Conservation (phyloP, 1,284 basidiomycete genomes). For the Wolfiporia cocos region DNA sequence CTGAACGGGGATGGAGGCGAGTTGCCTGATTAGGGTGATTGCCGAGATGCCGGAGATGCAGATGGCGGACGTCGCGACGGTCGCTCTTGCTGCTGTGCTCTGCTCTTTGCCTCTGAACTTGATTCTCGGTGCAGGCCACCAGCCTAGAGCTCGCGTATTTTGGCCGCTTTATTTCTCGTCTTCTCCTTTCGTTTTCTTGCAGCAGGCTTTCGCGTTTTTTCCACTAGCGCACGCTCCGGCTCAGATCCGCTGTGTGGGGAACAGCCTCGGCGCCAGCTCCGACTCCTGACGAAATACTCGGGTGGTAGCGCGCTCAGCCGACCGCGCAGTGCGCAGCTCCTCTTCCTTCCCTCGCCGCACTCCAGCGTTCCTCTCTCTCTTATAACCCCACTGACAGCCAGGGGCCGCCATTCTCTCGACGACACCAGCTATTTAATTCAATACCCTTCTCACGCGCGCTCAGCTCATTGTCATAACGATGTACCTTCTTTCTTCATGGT, state of each 20-base stretch:
- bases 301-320: too few relatives aligned
- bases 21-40: neutral
- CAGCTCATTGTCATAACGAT: constrained; percentile 7
- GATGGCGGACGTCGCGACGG: neutral
- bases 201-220: neutral
- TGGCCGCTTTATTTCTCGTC: neutral
- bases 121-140: neutral
- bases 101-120: neutral
- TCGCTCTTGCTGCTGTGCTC: neutral
- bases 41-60: constrained; percentile 1
- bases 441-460: neutral
- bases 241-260: neutral
- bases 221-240: neutral
- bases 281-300: neutral
- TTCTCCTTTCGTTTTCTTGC: neutral
- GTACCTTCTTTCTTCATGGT: constrained; percentile 16
- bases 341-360: neutral
- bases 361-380: neutral
- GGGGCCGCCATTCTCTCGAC: neutral
- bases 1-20: neutral
- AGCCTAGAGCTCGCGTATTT: neutral
- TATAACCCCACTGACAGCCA: neutral
- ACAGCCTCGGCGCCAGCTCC: neutral
- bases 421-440: neutral
- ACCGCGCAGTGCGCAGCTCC: constrained; percentile 1